These are phyloP conservation scores for Alnus rubra DNA, from an alignment of 306 rosid genomes.

Conservation along the genomic window DNA sequence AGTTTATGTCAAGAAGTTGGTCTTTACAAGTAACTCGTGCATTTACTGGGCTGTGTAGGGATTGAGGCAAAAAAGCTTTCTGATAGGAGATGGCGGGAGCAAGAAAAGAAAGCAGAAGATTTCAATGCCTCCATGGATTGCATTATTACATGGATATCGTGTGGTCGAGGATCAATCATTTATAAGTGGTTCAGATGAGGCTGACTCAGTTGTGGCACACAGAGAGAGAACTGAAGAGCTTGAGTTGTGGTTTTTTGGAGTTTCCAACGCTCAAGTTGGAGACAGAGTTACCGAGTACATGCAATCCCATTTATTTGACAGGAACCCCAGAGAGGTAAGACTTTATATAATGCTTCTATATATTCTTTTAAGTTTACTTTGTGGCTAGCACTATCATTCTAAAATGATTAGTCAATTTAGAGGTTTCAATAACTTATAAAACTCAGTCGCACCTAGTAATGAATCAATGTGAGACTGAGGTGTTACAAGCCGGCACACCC, in stretches of 20 bases:
- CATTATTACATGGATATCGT: conserved; percentile 73
- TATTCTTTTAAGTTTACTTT: no score
- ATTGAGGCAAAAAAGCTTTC: conserved; percentile 45
- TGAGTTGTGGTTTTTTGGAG: conserved; percentile 81
- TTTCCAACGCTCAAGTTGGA: conserved; percentile 60
- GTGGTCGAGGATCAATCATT: conserved; percentile 34
- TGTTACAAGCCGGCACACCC: no score
- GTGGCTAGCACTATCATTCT: no score
- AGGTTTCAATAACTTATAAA: no score
- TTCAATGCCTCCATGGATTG: conserved; percentile 70
- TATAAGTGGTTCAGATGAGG: conserved; percentile 33
- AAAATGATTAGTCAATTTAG: no score
- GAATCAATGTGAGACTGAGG: no score
- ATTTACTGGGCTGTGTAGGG: conserved; percentile 26
- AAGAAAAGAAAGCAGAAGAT: conserved; percentile 30
- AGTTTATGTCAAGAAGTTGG: no score
- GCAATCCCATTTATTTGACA: conserved; percentile 70
- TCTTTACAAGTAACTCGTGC: not conserved
- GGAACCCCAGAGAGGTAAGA: conserved; percentile 59
- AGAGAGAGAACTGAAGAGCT: conserved; percentile 64
- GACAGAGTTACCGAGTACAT: conserved; percentile 60
- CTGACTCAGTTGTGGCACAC: conserved; percentile 67
- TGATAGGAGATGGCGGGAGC: conserved; percentile 33
- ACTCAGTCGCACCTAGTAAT: no score
- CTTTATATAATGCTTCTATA: no score